A percentile compares a stretch with the other conserved stretches of the same genome.
phyloP scores from a whole-genome alignment of 2,329 filamentous ascomycete genomes.

The Colletotrichum noveboracense region DNA sequence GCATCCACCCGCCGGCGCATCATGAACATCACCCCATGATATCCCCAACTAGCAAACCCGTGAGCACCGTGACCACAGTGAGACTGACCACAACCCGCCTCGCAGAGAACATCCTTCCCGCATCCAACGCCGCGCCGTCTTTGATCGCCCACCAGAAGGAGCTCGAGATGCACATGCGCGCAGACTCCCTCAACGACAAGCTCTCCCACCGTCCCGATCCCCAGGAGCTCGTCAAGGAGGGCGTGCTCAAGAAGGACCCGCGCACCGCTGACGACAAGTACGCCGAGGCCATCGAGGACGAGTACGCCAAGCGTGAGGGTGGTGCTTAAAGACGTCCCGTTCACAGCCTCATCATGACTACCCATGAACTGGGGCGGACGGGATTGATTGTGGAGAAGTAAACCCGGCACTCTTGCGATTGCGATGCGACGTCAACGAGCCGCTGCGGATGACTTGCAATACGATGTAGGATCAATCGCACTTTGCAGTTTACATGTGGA shows the following conservation, averaged over 20 bases:
- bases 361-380: not conserved
- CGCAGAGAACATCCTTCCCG: constrained; percentile 84
- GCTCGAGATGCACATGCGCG: constrained; percentile 87
- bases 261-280: constrained; percentile 63
- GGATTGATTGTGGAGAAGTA: not conserved
- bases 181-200: constrained; percentile 86
- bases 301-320: constrained; percentile 68
- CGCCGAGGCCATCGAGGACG: constrained; percentile 66
- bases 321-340: constrained; percentile 50
- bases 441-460: not conserved
- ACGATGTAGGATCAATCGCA: not conserved
- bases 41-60: not conserved
- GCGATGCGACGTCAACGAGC: not conserved
- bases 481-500: not conserved
- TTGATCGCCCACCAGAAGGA: constrained; percentile 83
- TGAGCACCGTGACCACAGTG: not conserved
- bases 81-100: not conserved
- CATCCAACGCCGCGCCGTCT: constrained; percentile 77
- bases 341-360: not conserved
- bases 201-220: constrained; percentile 78
- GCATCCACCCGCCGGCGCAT: not conserved
- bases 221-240: constrained; percentile 78
- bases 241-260: constrained; percentile 76
- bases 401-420: not conserved
- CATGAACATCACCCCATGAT: not conserved